Base-by-base conservation (phyloP, 139 green algal species). In the Chlorella sorokiniana region DNA sequence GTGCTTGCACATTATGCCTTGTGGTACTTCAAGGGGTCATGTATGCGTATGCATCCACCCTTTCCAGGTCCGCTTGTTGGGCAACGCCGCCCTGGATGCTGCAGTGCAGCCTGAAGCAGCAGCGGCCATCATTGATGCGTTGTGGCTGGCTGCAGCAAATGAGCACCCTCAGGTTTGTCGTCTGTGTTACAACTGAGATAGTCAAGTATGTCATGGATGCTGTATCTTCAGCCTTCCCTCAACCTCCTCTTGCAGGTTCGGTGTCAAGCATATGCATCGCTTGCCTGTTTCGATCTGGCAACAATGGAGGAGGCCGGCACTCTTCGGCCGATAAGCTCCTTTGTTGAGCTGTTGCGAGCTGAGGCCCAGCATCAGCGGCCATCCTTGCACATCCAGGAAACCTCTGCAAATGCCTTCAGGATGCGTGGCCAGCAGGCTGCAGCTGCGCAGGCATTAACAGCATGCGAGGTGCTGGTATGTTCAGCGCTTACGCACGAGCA, bases 291-390 rank as follows among this genome's bases (percentile, higher is more conserved):
- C 76, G 44, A 78, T 2, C 65, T 79, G 16, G 81, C 81, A 1
- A 38, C 71, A 2, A 76, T 89, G 71, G 85, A 93, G 82, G 67
- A 65, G 35, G 45, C 88, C 11, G 79, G 85, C 20, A 73, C 75
- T 22, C 51, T 84, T 20, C 69, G 41, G 35, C 83, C 76, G 14
- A 64, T 84, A 25, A n/a, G 38, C 23, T 33, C 78, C 20, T 85
- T 79, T 62, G 82, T 51, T 1, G 51, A 41, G 0, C 78, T 85
- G 23, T 81, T 91, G 74, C 76, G 77, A 38, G 20, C 10, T 0
- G 85, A 92, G 70, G 29, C 23, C 31, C 42, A 40, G 6, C 11
- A 25, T 33, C 38, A 44, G 37, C 37, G 38, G 27, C 73, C 9
- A 11, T 7, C 25, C 11, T 22, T 59, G 59, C 75, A 62, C 40